phyloP scores from a whole-genome alignment of 805 yeast genomes.

The Wickerhamomyces queroliae region DNA sequence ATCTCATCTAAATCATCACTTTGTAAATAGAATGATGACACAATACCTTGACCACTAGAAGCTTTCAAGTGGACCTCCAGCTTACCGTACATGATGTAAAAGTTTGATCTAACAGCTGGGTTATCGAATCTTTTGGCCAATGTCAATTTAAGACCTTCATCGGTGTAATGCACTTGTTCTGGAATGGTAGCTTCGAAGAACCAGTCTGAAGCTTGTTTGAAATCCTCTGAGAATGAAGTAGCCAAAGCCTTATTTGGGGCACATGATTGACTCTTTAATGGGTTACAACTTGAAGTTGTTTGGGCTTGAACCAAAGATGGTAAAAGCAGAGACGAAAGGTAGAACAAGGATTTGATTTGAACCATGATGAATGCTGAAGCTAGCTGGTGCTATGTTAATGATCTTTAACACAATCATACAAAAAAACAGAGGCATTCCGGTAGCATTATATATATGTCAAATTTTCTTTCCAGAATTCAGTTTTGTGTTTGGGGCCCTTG shows the following conservation, averaged over 20 bases:
- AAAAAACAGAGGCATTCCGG: not conserved
- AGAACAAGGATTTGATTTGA: not conserved
- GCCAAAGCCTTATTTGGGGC: constrained; percentile 59
- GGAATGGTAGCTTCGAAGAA: constrained; percentile 39
- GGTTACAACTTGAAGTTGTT: constrained; percentile 34
- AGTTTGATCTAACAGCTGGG: constrained; percentile 72
- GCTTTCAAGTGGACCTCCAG: constrained; percentile 68
- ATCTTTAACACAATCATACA: not conserved
- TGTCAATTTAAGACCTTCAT: constrained; percentile 58
- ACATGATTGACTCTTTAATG: constrained; percentile 32
- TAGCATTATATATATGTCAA: too few relatives aligned
- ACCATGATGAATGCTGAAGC: not conserved
- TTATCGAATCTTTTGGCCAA: constrained; percentile 62
- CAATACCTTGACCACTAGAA: constrained; percentile 73
- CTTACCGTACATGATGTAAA: constrained; percentile 86
- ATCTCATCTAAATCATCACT: constrained; percentile 86
- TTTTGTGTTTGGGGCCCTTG: too few relatives aligned
- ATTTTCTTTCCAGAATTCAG: too few relatives aligned
- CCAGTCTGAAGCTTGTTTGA: constrained; percentile 21
- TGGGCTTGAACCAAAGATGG: constrained; percentile 6
- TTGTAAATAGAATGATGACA: constrained; percentile 77
- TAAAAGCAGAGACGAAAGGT: not conserved
- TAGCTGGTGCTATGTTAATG: not conserved
- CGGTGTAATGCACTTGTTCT: constrained; percentile 36
- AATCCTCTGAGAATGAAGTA: constrained; percentile 32